A percentile compares a stretch with the other conserved stretches of the same genome.
These are phyloP conservation scores for Phaeophleospora eucalypticola DNA, from an alignment of 2,329 filamentous ascomycete species.

Conservation along the genomic window DNA sequence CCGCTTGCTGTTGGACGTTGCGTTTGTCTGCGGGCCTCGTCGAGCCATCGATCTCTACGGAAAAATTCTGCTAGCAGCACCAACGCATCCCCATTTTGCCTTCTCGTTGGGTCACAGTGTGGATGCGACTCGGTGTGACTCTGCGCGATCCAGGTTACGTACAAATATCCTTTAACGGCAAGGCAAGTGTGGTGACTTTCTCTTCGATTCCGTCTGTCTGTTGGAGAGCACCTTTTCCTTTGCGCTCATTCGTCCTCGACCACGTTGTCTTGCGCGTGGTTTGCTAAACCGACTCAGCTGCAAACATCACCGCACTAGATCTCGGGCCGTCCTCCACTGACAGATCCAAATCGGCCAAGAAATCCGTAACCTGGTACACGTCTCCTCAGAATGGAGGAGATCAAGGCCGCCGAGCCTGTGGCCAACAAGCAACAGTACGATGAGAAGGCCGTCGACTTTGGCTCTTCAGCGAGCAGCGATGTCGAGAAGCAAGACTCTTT, in stretches of 20 bases:
- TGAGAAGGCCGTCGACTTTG: conserved; percentile 11
- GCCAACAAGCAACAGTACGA: not conserved
- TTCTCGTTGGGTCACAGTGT: not conserved
- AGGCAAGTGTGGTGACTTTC: not conserved
- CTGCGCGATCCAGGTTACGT: conserved; percentile 1
- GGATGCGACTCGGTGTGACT: conserved; percentile 42
- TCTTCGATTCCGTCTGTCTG: not conserved
- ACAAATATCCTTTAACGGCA: conserved; percentile 8
- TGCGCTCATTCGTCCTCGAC: conserved; percentile 2
- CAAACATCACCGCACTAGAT: no score
- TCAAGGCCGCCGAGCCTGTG: not conserved
- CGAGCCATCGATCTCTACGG: not conserved
- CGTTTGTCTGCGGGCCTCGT: not conserved
- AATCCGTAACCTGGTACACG: not conserved
- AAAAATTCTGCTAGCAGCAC: not conserved
- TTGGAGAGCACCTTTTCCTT: not conserved
- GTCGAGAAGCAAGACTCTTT: conserved; percentile 13
- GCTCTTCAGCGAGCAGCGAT: conserved; percentile 12
- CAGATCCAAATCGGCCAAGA: not conserved
- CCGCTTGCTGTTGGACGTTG: no score
- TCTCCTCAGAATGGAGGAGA: not conserved
- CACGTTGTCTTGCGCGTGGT: not conserved
- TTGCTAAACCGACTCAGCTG: not conserved
- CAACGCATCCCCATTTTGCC: no score
- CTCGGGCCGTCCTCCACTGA: no score